These are phyloP conservation scores for Aspergillus funiculosus DNA, from an alignment of 495 filamentous ascomycete genomes.

Conservation along the genomic window DNA sequence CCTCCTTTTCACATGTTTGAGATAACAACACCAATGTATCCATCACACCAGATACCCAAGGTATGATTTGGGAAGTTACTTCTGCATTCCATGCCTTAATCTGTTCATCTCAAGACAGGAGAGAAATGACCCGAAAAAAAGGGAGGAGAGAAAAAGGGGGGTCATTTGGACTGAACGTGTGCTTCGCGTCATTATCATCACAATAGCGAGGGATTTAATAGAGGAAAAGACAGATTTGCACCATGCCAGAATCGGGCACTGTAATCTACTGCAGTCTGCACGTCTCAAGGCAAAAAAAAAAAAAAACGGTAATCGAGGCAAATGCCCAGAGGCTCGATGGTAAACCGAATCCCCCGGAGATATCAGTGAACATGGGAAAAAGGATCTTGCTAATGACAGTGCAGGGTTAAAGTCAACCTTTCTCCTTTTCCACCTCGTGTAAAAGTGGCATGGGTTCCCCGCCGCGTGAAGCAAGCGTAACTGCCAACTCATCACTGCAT, in stretches of 20 bases:
- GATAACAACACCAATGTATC: not conserved
- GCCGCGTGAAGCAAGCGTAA: conserved; percentile 35
- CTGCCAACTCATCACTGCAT: conserved; percentile 91
- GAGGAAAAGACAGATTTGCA: conserved; percentile 8
- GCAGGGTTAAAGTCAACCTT: conserved; percentile 16
- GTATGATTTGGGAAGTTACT: not conserved
- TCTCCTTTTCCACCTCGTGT: conserved; percentile 15
- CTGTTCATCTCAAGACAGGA: not conserved
- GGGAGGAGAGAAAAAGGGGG: not conserved
- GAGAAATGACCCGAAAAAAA: conserved; percentile 2
- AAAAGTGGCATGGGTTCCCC: conserved; percentile 24
- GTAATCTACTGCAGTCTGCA: conserved; percentile 15
- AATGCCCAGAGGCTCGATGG: conserved; percentile 2
- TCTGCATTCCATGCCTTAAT: not conserved
- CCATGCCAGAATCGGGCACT: conserved; percentile 15
- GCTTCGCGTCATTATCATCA: conserved; percentile 5
- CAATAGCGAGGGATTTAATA: conserved; percentile 2
- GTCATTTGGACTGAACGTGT: not conserved
- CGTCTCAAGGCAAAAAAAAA: conserved; percentile 4
- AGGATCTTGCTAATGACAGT: conserved; percentile 16
- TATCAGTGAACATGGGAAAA: conserved; percentile 10
- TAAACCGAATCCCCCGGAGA: conserved; percentile 10
- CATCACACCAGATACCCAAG: too few species aligned
- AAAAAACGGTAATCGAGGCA: not conserved
- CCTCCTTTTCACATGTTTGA: conserved; percentile 6